A percentile compares a stretch with the other conserved stretches of the same genome.
These are phyloP conservation scores for Neckera pumila DNA, from an alignment of 225 moss, liverwort and hornwort genomes.

Conservation along the genomic window DNA sequence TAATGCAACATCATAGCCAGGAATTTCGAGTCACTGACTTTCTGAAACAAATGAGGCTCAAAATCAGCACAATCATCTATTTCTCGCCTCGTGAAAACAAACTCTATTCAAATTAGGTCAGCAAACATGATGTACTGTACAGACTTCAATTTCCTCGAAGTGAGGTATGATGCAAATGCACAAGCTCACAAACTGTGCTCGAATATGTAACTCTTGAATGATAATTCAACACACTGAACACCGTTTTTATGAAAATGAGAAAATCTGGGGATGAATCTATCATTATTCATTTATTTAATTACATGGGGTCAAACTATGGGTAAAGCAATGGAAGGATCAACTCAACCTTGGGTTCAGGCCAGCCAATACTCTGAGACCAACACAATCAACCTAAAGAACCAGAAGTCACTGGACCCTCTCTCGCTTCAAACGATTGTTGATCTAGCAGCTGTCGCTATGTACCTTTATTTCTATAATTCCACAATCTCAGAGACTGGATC, in stretches of 20 bases:
- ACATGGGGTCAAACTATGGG: neutral
- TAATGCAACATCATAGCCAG: neutral
- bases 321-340: neutral
- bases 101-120: neutral
- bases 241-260: neutral
- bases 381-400: neutral
- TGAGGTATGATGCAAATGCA: neutral
- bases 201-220: neutral
- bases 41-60: neutral
- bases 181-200: neutral
- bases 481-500: neutral
- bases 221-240: too few relatives aligned
- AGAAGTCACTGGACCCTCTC: neutral
- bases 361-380: neutral
- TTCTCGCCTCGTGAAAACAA: neutral
- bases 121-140: neutral
- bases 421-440: neutral
- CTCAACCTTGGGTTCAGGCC: neutral
- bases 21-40: neutral
- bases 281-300: neutral
- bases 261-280: neutral
- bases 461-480: neutral
- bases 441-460: neutral
- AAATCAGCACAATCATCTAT: neutral
- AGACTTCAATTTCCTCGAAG: neutral